Evolutionary conservation across 1,284 basidiomycete genomes (phyloP), one percentile per base, ranked within the genome.

Genomic region (Ustanciosporium gigantosporum): DNA sequence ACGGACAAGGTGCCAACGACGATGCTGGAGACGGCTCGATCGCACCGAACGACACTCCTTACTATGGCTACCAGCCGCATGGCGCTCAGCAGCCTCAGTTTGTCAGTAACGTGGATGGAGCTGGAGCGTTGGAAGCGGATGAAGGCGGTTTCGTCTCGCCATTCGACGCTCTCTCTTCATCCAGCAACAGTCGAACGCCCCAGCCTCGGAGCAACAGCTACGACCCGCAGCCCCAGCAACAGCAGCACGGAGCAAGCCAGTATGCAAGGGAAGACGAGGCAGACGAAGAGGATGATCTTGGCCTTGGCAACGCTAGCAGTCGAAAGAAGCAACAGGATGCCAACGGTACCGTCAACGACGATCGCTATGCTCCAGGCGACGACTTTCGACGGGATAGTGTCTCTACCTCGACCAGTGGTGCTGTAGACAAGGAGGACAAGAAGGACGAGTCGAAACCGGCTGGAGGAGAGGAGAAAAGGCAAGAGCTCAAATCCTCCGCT

Each of bases 201-300:
- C 61, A 65, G 36, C 55, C 56, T 6, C 60, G 50, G 34, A 35
- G 38, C 34, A 53, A 49, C n/a, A 43, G 57, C 36, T 58, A 58
- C 34, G 47, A 41, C n/a, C 41, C 49, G 15, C 46, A 48, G 24
- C 17, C 32, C 17, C 17, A 19, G 9, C 9, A 35, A 9, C 32
- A 29, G n/a, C 14, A 9, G 32, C 48, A 50, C 22, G 31, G 42
- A 9, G 39, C 40, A 19, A 38, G 52, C 19, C 21, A 43, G 23
- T 34, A 31, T 13, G 41, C 27, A 1, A 39, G 49, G 27, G 39
- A 41, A 7, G 52, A 50, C 9, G 51, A 55, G 17, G 79, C 83
- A 23, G 85, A 85, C 4, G 86, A 88, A 4, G 89, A 89, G 16
- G 86, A 87, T 4, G 91, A 93, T 41, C 83, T 97, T 29, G 94